phyloP scores from a whole-genome alignment of 2,329 filamentous ascomycete species.

The Clonostachys chloroleuca region DNA sequence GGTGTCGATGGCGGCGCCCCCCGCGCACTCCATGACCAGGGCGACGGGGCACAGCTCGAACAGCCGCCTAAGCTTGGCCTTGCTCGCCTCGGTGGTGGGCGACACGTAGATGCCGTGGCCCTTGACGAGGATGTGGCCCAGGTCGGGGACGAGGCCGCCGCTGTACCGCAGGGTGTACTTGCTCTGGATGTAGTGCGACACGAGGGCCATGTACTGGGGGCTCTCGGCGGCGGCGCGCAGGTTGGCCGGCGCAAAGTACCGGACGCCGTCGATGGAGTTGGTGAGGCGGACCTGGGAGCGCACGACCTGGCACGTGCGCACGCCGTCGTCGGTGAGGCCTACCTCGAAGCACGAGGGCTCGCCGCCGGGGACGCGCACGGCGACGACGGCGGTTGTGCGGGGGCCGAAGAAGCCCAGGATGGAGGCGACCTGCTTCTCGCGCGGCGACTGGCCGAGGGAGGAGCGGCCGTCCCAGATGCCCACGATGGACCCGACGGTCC shows the following conservation, averaged over 20 bases:
- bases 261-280: constrained; percentile 33
- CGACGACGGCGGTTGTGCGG: constrained; percentile 50
- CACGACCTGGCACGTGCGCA: constrained; percentile 27
- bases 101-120: constrained; percentile 58
- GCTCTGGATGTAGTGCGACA: constrained; percentile 42
- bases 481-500: constrained; percentile 55
- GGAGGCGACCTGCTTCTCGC: constrained; percentile 37
- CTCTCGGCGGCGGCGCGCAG: constrained; percentile 51
- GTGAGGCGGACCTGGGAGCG: constrained; percentile 30
- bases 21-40: constrained; percentile 54
- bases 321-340: constrained; percentile 22
- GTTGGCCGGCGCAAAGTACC: constrained; percentile 61
- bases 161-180: constrained; percentile 57
- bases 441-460: constrained; percentile 33
- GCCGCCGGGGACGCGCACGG: constrained; percentile 39
- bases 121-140: constrained; percentile 55
- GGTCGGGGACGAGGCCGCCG: constrained; percentile 57
- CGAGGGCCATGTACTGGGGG: constrained; percentile 39
- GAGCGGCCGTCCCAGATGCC: constrained; percentile 51
- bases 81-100: constrained; percentile 44
- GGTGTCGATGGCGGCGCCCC: constrained; percentile 50
- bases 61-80: constrained; percentile 52
- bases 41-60: constrained; percentile 59
- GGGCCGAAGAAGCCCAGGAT: constrained; percentile 51
- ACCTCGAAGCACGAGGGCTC: constrained; percentile 45